These are phyloP conservation scores for Adenanthera pavonina DNA, from an alignment of 306 rosid genomes.

Conservation along the genomic window DNA sequence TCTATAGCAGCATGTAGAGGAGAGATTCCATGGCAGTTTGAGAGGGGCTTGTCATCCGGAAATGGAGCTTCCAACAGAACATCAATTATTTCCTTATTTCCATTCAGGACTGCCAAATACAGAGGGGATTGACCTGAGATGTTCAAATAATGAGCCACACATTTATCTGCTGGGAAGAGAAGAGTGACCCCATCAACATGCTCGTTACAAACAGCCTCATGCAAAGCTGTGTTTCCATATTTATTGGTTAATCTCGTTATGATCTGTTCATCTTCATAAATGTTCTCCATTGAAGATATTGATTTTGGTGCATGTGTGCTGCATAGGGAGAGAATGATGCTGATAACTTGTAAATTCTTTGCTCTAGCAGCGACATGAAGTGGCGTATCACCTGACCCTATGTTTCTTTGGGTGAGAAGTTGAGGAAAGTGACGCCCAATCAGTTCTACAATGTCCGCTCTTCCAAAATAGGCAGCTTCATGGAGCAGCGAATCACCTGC, in stretches of 20 bases:
- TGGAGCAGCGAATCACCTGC: slow-evolving; percentile 37
- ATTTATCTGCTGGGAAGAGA: background rate
- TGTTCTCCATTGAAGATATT: background rate
- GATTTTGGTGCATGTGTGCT: background rate
- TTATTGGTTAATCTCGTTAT: background rate
- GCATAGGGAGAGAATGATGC: background rate
- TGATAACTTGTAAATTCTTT: background rate
- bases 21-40: background rate
- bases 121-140: background rate
- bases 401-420: background rate
- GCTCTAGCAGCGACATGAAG: slow-evolving; percentile 32
- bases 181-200: background rate
- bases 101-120: background rate
- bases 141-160: slow-evolving; percentile 5
- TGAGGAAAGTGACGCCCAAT: background rate
- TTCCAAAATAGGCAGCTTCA: slow-evolving; percentile 8
- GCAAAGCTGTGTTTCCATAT: slow-evolving; percentile 7
- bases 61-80: slow-evolving; percentile 8
- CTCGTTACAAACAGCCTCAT: background rate
- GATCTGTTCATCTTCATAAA: background rate
- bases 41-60: background rate
- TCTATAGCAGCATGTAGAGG: slow-evolving; percentile 11
- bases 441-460: background rate
- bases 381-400: slow-evolving; percentile 5
- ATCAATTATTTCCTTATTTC: background rate